These are phyloP conservation scores for Fusarium algeriense DNA, from an alignment of 2,329 filamentous ascomycete genomes.

Conservation along the genomic window DNA sequence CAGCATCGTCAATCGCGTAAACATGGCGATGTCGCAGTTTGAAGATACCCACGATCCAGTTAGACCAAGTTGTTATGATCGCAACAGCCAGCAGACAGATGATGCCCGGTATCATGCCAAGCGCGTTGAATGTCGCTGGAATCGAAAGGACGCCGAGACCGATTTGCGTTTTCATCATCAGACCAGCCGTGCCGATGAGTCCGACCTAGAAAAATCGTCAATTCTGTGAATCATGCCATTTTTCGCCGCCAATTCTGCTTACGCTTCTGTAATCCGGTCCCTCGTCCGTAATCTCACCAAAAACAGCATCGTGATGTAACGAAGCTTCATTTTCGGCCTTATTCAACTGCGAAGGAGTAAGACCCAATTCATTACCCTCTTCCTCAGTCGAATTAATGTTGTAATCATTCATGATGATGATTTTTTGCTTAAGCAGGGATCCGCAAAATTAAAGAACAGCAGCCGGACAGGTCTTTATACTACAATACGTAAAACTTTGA, in stretches of 20 bases:
- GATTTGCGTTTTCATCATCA: conserved; percentile 63
- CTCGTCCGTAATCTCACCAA: conserved; percentile 47
- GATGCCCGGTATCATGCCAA: conserved; percentile 62
- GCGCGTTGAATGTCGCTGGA: conserved; percentile 58
- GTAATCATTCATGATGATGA: conserved; percentile 2
- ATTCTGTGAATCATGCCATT: neutral
- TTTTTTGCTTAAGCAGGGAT: neutral
- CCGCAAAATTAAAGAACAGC: neutral
- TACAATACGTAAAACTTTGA: conserved; percentile 1
- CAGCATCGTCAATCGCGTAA: conserved; percentile 67
- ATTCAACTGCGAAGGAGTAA: neutral
- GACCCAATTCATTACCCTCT: neutral
- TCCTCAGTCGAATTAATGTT: neutral
- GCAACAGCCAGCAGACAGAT: conserved; percentile 57
- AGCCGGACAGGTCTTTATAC: conserved; percentile 6
- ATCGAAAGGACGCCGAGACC: conserved; percentile 62
- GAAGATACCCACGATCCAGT: conserved; percentile 63
- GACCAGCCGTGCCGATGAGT: conserved; percentile 57
- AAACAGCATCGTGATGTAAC: conserved; percentile 46
- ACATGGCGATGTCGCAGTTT: conserved; percentile 63
- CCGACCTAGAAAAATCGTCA: conserved; percentile 47
- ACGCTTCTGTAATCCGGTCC: conserved; percentile 50
- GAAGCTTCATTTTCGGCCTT: neutral
- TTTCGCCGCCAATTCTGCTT: conserved; percentile 3
- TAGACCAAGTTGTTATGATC: conserved; percentile 61